Base-by-base conservation (phyloP, 257 asterid genomes). In the Ehretia macrophylla region DNA sequence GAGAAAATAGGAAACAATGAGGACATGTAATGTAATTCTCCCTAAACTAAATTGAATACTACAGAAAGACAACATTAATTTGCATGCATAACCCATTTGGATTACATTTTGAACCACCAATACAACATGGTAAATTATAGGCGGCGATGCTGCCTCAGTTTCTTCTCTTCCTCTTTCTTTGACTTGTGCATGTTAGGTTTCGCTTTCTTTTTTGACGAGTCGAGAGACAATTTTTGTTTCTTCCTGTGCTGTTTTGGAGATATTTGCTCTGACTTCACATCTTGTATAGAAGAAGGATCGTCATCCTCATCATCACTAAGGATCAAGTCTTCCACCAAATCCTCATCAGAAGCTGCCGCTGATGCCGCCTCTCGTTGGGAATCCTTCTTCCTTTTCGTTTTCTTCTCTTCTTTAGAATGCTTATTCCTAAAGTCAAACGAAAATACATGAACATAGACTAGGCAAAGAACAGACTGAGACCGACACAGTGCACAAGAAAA, bases 261-360 rank as follows among this genome's bases (percentile, higher is more conserved):
- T 9, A 21, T 47, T 50, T 52, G 69, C 60, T 67, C 76, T 13
- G 77, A 12, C 44, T 77, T 77, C 11, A 48, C 66, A 51, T 70
- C 88, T 32, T 71, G 96, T 16, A 16, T 72, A 13, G 78, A 75
- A 11, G 55, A 65, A 9, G 71, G 72, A 63, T 63, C 64, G 14
- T 77, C n/a, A n/a, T n/a, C n/a, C n/a, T n/a, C n/a, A n/a, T n/a
- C 97, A 1, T 90, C 83, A 74, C 97, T 92, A 55, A 88, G 88
- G 53, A 84, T 62, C 55, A 86, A 81, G 59, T 92, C 97, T 78
- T 84, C 90, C 18, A 86, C 77, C 11, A 92, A 71, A 64, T 92
- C 98, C 64, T 87, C 96, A 46, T 81, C 94, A 9, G 53, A 16
- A 35, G 75, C n/a, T n/a, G n/a, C n/a, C n/a, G n/a, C n/a, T n/a